Percentiles rank a stretch among this genome's conserved stretches.
These are phyloP conservation scores for Agrostemma githago DNA, from an alignment of 148 eudicot genomes.

Conservation along the genomic window DNA sequence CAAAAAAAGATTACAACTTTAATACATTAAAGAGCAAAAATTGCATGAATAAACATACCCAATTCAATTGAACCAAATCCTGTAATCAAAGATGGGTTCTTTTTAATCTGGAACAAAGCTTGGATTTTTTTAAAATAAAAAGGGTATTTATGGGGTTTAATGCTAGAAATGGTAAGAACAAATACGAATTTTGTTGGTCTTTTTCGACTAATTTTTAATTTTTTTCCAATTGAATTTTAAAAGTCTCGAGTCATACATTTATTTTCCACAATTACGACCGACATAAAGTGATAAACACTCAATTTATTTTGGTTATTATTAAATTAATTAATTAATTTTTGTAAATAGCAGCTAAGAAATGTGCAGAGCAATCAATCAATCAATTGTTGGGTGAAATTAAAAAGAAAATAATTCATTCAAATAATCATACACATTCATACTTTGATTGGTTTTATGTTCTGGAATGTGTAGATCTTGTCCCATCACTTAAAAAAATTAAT, in stretches of 20 bases:
- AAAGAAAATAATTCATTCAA: background rate
- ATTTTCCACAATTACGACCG: conserved; percentile 27
- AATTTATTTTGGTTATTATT: background rate
- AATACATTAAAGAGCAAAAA: conserved; percentile 6
- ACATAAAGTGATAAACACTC: conserved; percentile 22
- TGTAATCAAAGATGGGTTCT: conserved; percentile 8
- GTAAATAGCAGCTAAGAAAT: conserved; percentile 7
- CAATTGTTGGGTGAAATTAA: conserved; percentile 12
- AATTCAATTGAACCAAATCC: conserved; percentile 16
- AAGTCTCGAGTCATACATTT: conserved; percentile 9
- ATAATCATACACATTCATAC: background rate
- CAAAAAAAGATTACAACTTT: conserved; percentile 15
- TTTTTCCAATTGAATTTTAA: background rate
- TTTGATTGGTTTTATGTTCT: conserved; percentile 12
- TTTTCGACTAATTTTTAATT: background rate
- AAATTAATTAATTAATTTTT: background rate
- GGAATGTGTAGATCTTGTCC: conserved; percentile 6
- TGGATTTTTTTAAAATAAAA: background rate
- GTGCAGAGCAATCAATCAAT: conserved; percentile 23
- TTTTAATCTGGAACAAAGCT: no score
- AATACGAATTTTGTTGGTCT: background rate
- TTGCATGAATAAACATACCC: conserved; percentile 26
- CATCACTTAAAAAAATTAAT: background rate
- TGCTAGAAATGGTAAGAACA: conserved; percentile 7
- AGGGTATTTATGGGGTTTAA: background rate